These are phyloP conservation scores for Starmerella potacharoeniae DNA, from an alignment of 805 yeast genomes.

Conservation along the genomic window DNA sequence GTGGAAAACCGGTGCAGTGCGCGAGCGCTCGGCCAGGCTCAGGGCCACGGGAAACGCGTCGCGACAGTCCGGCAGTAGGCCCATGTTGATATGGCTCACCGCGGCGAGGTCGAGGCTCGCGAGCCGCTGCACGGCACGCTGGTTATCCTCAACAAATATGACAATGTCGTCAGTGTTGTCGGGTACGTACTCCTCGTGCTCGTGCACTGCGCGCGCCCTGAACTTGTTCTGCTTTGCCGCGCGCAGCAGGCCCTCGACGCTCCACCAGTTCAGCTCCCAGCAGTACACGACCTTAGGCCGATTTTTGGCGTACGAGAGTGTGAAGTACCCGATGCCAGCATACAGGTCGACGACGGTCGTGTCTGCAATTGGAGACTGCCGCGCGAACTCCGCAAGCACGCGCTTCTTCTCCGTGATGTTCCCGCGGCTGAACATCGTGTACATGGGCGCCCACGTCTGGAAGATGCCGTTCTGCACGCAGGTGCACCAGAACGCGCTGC, in stretches of 20 bases:
- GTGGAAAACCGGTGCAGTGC: constrained; percentile 32
- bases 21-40: constrained; percentile 14
- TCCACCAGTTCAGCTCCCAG: constrained; percentile 84
- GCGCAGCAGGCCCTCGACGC: constrained; percentile 53
- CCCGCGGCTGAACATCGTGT: constrained; percentile 82
- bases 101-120: constrained; percentile 19
- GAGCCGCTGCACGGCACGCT: constrained; percentile 36
- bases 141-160: constrained; percentile 57
- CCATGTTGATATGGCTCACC: constrained; percentile 59
- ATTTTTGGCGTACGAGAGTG: constrained; percentile 50
- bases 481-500: constrained; percentile 58
- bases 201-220: constrained; percentile 30
- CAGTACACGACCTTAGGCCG: constrained; percentile 48
- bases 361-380: constrained; percentile 25
- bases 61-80: constrained; percentile 61
- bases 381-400: constrained; percentile 32
- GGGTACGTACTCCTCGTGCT: constrained; percentile 29
- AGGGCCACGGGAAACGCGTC: constrained; percentile 47
- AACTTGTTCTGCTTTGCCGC: constrained; percentile 42
- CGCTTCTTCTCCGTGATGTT: constrained; percentile 72
- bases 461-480: constrained; percentile 58
- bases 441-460: constrained; percentile 76
- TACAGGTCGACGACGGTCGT: constrained; percentile 56
- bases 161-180: constrained; percentile 29
- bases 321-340: constrained; percentile 79